These are phyloP conservation scores for Pythium apleroticum DNA, from an alignment of 352 stramenopile species.

Conservation along the genomic window DNA sequence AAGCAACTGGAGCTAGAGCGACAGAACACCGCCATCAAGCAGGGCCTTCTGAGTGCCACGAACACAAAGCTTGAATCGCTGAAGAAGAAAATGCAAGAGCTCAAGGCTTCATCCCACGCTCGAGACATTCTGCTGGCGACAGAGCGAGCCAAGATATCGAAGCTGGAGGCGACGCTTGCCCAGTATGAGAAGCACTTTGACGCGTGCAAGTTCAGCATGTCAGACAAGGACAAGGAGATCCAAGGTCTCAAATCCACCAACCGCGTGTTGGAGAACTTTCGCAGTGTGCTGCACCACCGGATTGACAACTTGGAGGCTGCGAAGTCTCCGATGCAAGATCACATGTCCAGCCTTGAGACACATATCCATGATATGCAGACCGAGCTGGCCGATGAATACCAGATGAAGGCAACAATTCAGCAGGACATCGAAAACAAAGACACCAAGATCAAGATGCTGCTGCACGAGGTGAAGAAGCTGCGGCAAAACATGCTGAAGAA, in stretches of 20 bases:
- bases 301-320: conserved; percentile 75
- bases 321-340: conserved; percentile 67
- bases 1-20: conserved; percentile 65
- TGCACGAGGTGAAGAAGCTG: conserved; percentile 74
- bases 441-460: conserved; percentile 69
- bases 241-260: conserved; percentile 68
- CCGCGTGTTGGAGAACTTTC: conserved; percentile 80
- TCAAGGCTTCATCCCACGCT: conserved; percentile 68
- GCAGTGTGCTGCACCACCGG: conserved; percentile 72
- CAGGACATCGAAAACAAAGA: conserved; percentile 75
- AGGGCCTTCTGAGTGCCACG: conserved; percentile 72
- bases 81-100: conserved; percentile 84
- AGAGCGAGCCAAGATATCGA: conserved; percentile 62
- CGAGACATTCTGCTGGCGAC: conserved; percentile 72
- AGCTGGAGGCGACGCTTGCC: conserved; percentile 59
- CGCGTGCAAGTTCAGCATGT: conserved; percentile 55
- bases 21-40: conserved; percentile 79
- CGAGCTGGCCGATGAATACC: conserved; percentile 73
- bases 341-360: conserved; percentile 52
- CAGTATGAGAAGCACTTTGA: conserved; percentile 82
- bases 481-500: conserved; percentile 77
- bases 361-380: conserved; percentile 80
- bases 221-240: conserved; percentile 76
- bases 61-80: conserved; percentile 82
- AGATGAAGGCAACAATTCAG: conserved; percentile 53